Conservation (phyloP, 306 rosid genomes). For the Cicer chorassanicum region DNA sequence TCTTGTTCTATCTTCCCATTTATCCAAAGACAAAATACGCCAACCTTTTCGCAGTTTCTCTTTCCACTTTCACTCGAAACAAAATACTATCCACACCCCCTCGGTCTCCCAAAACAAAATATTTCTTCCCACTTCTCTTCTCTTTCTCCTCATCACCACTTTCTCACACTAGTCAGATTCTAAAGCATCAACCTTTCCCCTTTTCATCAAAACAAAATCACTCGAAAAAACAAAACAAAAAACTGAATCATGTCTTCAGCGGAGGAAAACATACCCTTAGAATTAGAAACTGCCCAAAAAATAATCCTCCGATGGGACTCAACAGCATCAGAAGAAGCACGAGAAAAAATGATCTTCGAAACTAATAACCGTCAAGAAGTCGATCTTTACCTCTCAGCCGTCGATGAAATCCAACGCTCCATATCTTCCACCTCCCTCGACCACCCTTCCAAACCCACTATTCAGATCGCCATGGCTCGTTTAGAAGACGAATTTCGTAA, state of each 20-base stretch:
- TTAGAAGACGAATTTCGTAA: conserved; percentile 95
- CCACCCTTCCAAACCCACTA: conserved; percentile 54
- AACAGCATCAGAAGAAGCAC: conserved; percentile 80
- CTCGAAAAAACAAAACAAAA: background rate
- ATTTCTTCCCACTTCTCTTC: background rate
- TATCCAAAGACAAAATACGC: conserved; percentile 1
- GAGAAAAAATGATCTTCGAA: conserved; percentile 83
- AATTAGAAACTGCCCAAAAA: conserved; percentile 71
- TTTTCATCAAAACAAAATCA: no score
- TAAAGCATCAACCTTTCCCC: conserved; percentile 14
- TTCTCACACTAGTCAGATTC: conserved; percentile 23
- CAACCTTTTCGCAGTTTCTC: conserved; percentile 23
- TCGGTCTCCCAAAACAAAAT: background rate
- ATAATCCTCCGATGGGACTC: conserved; percentile 94
- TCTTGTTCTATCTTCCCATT: no score
- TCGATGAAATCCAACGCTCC: conserved; percentile 91
- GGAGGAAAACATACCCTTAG: conserved; percentile 58
- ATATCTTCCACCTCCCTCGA: conserved; percentile 63
- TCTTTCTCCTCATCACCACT: background rate
- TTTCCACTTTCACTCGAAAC: conserved; percentile 36
- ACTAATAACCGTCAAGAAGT: conserved; percentile 68
- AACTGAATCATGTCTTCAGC: conserved; percentile 52
- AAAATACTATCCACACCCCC: conserved; percentile 4
- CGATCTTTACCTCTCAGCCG: conserved; percentile 83
- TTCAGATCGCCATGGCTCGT: conserved; percentile 99